A percentile compares a stretch with the other conserved stretches of the same genome.
phyloP scores from a whole-genome alignment of 2,329 filamentous ascomycete genomes.

The Anisogramma anomala region DNA sequence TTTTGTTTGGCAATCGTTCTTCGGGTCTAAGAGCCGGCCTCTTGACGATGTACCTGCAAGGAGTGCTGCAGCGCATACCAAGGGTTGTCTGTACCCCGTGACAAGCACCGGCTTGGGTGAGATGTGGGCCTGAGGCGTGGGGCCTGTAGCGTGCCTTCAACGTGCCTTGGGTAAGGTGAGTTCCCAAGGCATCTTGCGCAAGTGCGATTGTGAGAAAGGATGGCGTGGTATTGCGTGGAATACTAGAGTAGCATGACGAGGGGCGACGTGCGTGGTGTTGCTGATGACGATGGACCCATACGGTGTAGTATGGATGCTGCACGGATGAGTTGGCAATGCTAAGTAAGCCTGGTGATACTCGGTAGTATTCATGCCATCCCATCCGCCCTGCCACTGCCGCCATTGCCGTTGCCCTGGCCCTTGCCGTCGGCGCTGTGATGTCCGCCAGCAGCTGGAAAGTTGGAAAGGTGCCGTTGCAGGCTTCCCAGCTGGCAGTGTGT shows the following conservation, averaged over 20 bases:
- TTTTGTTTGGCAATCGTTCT: too few relatives aligned
- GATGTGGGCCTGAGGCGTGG: slow-evolving; percentile 24
- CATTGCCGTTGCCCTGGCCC: slow-evolving; percentile 3
- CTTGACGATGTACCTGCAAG: slow-evolving; percentile 22
- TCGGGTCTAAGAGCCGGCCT: too few relatives aligned
- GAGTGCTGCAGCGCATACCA: slow-evolving; percentile 20
- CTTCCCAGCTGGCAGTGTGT: not conserved
- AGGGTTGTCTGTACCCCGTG: slow-evolving; percentile 16
- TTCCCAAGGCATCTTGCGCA: too few relatives aligned
- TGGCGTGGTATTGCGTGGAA: not conserved
- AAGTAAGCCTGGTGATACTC: too few relatives aligned
- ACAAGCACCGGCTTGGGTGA: not conserved
- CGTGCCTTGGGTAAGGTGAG: slow-evolving; percentile 1
- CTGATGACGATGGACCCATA: slow-evolving; percentile 8
- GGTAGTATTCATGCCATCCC: too few relatives aligned
- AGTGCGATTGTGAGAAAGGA: not conserved
- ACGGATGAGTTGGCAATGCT: slow-evolving; percentile 4
- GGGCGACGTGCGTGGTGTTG: not conserved
- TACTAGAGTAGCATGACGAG: not conserved
- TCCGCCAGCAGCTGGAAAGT: not conserved
- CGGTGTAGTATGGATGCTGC: slow-evolving; percentile 7
- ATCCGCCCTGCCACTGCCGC: not conserved
- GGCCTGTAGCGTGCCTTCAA: too few relatives aligned
- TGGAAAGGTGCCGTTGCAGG: too few relatives aligned
- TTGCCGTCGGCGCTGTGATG: not conserved